Base-by-base conservation (phyloP, 805 yeast species). In the Saccharomycopsis sp. region DNA sequence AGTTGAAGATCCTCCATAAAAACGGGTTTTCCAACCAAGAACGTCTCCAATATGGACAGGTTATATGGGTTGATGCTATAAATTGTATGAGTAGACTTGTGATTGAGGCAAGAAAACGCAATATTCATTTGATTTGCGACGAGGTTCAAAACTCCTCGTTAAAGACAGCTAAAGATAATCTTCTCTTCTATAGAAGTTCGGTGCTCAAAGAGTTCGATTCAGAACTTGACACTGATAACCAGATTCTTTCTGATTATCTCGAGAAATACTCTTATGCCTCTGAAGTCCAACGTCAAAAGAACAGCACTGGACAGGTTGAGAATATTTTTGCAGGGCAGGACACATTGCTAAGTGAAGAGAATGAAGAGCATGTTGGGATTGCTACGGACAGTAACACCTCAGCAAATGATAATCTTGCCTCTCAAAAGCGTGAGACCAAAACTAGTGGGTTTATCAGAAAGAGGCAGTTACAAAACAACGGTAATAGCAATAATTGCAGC, bases 11-110 rank as follows among this genome's bases (percentile, higher is more conserved):
- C 17, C 71, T 91, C 49, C 97, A 94, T 69, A 87, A 89, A 60
- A 86, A 87, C 51, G 96, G 96, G 1, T 94, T 93, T 73, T 76
- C 87, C 1, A 80, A 80, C 54, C 87, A 84, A 62, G 98, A 94
- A 70, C 77, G 96, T 56, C 66, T 76, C 51, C 92, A 88, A 69
- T 94, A 91, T 70, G 71, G 87, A 1, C 91, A 90, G 64, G 89
- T 93, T 19, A 89, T 94, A 22, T 94, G 97, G 97, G 87, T 87
- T 14, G 97, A 93, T 71, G 82, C 94, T 1, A 83, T 92, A 54
- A 90, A 89, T 64, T 80, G 89, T 44, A 90, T 92, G 94, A 84
- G 87, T 68, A 78, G 79, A 23, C 73, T 92, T 56, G 82, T 93
- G 29, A 76, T 85, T n/a, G 89, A 88, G 66, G 92, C 96, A 0